Conservation (phyloP, 495 filamentous ascomycete genomes). For the Bacidia gigantensis region DNA sequence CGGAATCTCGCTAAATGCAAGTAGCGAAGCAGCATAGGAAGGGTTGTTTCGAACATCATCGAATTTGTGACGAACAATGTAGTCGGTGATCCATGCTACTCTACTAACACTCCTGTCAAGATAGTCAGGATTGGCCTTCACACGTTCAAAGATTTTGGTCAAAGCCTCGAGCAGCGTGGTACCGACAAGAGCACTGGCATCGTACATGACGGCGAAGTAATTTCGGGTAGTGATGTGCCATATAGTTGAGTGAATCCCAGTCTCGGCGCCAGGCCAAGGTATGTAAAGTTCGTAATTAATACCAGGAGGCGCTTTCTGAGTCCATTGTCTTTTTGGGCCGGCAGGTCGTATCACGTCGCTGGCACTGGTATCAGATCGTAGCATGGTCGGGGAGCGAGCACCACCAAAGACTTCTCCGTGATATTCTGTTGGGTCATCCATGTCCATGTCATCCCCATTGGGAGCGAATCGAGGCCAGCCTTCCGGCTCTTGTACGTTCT, state of each 20-base stretch:
- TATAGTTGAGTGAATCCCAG: slow-evolving; percentile 20
- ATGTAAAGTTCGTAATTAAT: slow-evolving; percentile 21
- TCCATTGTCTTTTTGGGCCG: not conserved
- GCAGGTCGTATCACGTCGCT: slow-evolving; percentile 16
- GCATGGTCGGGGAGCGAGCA: slow-evolving; percentile 1
- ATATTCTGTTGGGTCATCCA: slow-evolving; percentile 3
- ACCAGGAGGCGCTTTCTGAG: slow-evolving; percentile 12
- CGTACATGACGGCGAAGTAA: slow-evolving; percentile 21
- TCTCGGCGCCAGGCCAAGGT: slow-evolving; percentile 19
- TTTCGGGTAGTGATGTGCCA: slow-evolving; percentile 23
- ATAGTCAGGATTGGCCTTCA: slow-evolving; percentile 18
- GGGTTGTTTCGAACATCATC: slow-evolving; percentile 55
- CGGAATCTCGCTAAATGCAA: slow-evolving; percentile 49
- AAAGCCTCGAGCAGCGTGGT: slow-evolving; percentile 44
- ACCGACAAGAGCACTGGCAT: slow-evolving; percentile 38
- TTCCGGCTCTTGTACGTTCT: slow-evolving; percentile 17
- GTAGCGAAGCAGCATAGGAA: slow-evolving; percentile 43
- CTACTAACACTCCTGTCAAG: slow-evolving; percentile 17
- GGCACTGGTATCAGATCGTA: slow-evolving; percentile 10
- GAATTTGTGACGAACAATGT: slow-evolving; percentile 41
- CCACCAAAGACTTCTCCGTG: slow-evolving; percentile 5
- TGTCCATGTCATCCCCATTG: slow-evolving; percentile 2
- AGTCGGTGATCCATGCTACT: slow-evolving; percentile 39
- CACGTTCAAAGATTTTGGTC: slow-evolving; percentile 39
- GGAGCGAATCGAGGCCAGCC: slow-evolving; percentile 19